Conservation (phyloP, 1,139 yeast species). For the Protomyces macrosporus region DNA sequence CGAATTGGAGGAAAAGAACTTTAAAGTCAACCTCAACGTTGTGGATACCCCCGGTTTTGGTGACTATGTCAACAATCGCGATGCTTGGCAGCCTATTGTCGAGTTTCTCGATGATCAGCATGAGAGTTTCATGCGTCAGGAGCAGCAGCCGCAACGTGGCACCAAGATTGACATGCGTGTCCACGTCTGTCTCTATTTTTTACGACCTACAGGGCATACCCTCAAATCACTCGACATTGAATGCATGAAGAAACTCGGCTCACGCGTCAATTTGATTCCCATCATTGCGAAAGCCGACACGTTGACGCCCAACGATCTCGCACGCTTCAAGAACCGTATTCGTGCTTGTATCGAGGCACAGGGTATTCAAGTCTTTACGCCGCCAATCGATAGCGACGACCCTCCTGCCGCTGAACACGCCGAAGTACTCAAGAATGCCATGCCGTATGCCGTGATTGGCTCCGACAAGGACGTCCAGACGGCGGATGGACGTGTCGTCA, state of each 20-base stretch:
- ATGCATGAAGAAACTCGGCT: conserved; percentile 79
- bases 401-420: conserved; percentile 32
- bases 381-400: conserved; percentile 48
- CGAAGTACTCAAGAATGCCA: conserved; percentile 42
- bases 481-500: conserved; percentile 66
- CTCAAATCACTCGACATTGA: conserved; percentile 91
- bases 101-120: conserved; percentile 97
- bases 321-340: conserved; percentile 74
- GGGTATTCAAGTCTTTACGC: conserved; percentile 82
- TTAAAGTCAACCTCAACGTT: conserved; percentile 74
- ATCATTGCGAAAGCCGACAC: conserved; percentile 95
- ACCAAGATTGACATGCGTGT: conserved; percentile 69
- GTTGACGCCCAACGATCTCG: conserved; percentile 73
- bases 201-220: conserved; percentile 94
- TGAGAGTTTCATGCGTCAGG: conserved; percentile 90
- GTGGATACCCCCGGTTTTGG: conserved; percentile 99
- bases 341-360: conserved; percentile 91
- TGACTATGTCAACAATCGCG: conserved; percentile 86
- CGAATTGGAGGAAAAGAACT: conserved; percentile 72
- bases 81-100: conserved; percentile 88
- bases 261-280: conserved; percentile 90
- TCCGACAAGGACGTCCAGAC: conserved; percentile 81
- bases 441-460: conserved; percentile 94
- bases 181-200: conserved; percentile 90
- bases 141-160: conserved; percentile 80